Percentiles rank a stretch among this genome's conserved stretches.
phyloP scores from a whole-genome alignment of 495 filamentous ascomycete species.

The Pseudomonodictys pantanalensis region DNA sequence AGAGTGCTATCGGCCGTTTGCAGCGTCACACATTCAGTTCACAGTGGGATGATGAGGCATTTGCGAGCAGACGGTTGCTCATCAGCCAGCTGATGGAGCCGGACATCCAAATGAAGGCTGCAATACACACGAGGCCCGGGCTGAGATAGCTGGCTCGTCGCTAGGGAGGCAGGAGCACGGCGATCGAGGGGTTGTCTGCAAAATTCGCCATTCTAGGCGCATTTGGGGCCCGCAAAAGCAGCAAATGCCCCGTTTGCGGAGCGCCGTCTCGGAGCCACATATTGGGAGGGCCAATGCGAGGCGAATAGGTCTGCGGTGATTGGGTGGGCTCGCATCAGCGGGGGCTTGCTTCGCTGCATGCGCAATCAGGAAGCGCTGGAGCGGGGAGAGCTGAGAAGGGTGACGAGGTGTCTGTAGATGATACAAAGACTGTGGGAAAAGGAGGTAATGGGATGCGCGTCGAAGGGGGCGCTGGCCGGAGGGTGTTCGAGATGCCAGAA shows the following conservation, averaged over 20 bases:
- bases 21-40: not conserved
- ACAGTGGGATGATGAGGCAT: not conserved
- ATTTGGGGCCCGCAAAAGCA: too few relatives aligned
- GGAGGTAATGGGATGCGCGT: not conserved
- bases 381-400: not conserved
- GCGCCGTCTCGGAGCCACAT: slow-evolving; percentile 1
- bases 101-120: slow-evolving; percentile 15
- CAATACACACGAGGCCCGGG: not conserved
- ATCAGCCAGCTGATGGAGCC: slow-evolving; percentile 3
- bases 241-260: not conserved
- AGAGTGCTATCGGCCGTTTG: slow-evolving; percentile 4
- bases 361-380: slow-evolving; percentile 16
- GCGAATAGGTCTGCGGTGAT: not conserved
- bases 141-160: slow-evolving; percentile 12
- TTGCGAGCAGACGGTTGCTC: not conserved
- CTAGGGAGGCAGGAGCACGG: not conserved
- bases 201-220: not conserved
- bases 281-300: slow-evolving; percentile 7
- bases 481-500: not conserved
- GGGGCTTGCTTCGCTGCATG: slow-evolving; percentile 9
- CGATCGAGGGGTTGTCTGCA: slow-evolving; percentile 2
- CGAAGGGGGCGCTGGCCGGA: not conserved
- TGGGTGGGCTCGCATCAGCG: not conserved
- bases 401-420: not conserved
- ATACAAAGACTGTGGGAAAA: not conserved